Evolutionary conservation across 306 rosid species (phyloP).

Genomic region (Vigna unguiculata): DNA sequence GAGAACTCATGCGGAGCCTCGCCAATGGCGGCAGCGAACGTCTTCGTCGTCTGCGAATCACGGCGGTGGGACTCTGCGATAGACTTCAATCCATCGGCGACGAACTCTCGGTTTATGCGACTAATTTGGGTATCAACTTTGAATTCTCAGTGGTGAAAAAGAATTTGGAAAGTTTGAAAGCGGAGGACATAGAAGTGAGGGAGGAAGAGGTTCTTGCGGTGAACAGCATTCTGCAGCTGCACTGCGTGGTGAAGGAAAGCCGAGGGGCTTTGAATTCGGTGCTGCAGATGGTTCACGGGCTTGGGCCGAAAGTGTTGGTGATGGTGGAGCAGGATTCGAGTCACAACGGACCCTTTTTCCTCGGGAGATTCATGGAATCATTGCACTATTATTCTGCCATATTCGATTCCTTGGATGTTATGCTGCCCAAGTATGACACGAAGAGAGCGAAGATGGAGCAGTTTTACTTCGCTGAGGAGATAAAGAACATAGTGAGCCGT

Average conservation of each 20-base stretch:
- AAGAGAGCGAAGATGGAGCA: slow-evolving; percentile 82
- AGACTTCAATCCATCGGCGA: slow-evolving; percentile 64
- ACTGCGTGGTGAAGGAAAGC: slow-evolving; percentile 89
- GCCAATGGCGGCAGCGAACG: slow-evolving; percentile 46
- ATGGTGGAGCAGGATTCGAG: slow-evolving; percentile 87
- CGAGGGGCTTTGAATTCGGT: slow-evolving; percentile 86
- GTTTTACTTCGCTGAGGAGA: slow-evolving; percentile 94
- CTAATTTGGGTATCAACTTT: slow-evolving; percentile 55
- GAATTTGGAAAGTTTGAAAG: slow-evolving; percentile 62
- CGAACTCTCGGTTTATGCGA: slow-evolving; percentile 62
- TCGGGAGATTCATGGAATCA: slow-evolving; percentile 94
- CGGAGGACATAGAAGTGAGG: slow-evolving; percentile 55
- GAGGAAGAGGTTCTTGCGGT: slow-evolving; percentile 75
- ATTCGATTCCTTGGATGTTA: slow-evolving; percentile 80
- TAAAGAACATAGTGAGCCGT: slow-evolving; percentile 90
- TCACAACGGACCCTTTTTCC: slow-evolving; percentile 95
- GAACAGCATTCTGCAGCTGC: slow-evolving; percentile 85
- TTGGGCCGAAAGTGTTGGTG: slow-evolving; percentile 68
- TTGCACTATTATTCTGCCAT: slow-evolving; percentile 88
- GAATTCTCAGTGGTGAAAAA: slow-evolving; percentile 64
- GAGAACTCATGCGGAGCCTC: slow-evolving; percentile 62
- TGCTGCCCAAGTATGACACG: slow-evolving; percentile 85
- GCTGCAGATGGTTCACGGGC: slow-evolving; percentile 69
- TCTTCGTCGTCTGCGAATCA: slow-evolving; percentile 57
- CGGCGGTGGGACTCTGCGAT: slow-evolving; percentile 63